These are phyloP conservation scores for Cryptococcus deneoformans DNA, from an alignment of 1,284 basidiomycete genomes.

Conservation along the genomic window DNA sequence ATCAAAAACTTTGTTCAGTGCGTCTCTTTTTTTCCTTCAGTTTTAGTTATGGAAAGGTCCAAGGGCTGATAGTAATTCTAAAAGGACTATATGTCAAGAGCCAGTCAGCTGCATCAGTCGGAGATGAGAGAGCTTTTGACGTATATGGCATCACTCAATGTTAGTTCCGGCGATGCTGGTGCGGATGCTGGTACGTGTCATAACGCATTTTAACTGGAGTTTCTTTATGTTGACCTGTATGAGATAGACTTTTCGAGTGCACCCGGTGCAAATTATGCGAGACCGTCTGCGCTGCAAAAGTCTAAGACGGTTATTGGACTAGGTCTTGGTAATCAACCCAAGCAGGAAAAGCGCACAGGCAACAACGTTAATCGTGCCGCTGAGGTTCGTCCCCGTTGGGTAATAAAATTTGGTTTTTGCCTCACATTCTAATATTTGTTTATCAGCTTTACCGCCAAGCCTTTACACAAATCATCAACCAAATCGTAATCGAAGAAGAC, in stretches of 20 bases:
- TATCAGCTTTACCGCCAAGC: constrained; percentile 64
- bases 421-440: constrained; percentile 36
- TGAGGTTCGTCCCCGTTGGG: constrained; percentile 54
- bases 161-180: constrained; percentile 59
- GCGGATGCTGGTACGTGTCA: constrained; percentile 35
- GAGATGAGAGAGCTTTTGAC: constrained; percentile 75
- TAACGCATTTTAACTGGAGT: not conserved
- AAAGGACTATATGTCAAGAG: constrained; percentile 84
- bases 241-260: constrained; percentile 13
- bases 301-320: constrained; percentile 39
- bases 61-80: not conserved
- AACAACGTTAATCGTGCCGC: constrained; percentile 37
- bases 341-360: constrained; percentile 46
- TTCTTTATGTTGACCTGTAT: not conserved
- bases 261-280: constrained; percentile 10
- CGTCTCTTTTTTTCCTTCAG: constrained; percentile 36
- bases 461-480: constrained; percentile 71
- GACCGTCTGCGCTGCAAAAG: constrained; percentile 34
- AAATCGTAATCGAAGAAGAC: constrained; percentile 76
- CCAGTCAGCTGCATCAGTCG: constrained; percentile 71
- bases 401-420: no score
- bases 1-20: constrained; percentile 83
- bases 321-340: constrained; percentile 21
- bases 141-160: constrained; percentile 64
- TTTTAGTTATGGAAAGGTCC: not conserved